Evolutionary conservation across 192 early-diverging fungal genomes (phyloP), one percentile per base, ranked within the genome.

Genomic region (Gryganskiella cystojenkinii): DNA sequence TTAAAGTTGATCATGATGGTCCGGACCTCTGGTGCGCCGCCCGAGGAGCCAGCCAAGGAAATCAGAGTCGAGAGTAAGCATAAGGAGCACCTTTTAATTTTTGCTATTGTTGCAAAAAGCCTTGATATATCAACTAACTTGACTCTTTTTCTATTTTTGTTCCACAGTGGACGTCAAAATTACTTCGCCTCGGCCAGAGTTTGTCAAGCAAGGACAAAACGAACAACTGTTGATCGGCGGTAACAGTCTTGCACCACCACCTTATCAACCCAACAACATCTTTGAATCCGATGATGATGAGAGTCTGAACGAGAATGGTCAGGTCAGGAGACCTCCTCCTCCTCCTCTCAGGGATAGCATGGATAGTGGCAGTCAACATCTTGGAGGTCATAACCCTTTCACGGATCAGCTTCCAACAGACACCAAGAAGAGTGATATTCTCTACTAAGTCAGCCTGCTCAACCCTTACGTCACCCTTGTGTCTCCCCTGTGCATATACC

Each of bases 1-100:
- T 53, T 75, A 30, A 75, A 75, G 59, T 33, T 75, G 8, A 75
- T 75, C 51, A 75, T 75, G 72, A 67, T 51, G 72, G 64, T 75
- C 28, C 40, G 59, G 11, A 67, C 72, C 8, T 62, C 31, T 25
- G 27, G 47, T 0, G 31, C 22, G 20, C 8, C 59, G 0, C 56
- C 53, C 25, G 64, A 75, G 20, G 37, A 40, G 7, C n/a, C n/a
- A n/a, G 72, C 72, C 9, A 75, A 67, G 20, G 72, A 75, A 20
- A 28, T 75, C 14, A 24, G 64, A 34, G 44, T 62, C 25, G 64
- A 75, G 45, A 75, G 72, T 75, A 75, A 67, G 72, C 7, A 24
- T 24, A 15, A 52, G 24, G 50, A 8, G 7, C 50, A 52, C 7
- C 14, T 20, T 20, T 8, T 52, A 9, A 56, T 17, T 20, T 28